Evolutionary conservation across 2,329 filamentous ascomycete species (phyloP), one percentile per base, ranked within the genome.

Genomic region (Cadophora sp.): DNA sequence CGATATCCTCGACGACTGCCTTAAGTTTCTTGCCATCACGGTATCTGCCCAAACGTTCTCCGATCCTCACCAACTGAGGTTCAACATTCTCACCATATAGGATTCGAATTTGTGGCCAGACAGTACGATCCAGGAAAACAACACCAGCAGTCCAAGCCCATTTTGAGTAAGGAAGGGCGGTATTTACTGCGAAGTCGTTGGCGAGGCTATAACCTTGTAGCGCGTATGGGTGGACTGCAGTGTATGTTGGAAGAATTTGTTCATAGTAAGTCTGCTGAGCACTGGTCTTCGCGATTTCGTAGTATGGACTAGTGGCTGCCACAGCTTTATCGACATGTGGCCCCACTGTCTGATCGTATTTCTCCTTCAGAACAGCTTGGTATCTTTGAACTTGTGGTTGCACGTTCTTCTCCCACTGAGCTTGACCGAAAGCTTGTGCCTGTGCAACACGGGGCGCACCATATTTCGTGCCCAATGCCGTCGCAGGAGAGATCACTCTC

Each of bases 21-120:
- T 89, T 85, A 26, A 91, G 74, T 73, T 87, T 89, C 77, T 87
- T 88, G 24, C 87, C 87, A 74, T 87, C 84, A 26, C 84, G 80
- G 67, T 94, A 92, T 59, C 91, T 85, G 50, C 94, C 94, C 12
- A 99, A 86, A 56, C 94, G 90, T 81, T 97, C 92, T 14, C 93
- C 92, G 75, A 99, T 98, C 75, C 94, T 93, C 66, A 95, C 87
- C 16, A 99, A 85, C 80, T 99, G 97, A 16, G 97, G 97, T 81
- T 98, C 94, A 3, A 99, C 94, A 74, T 97, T 97, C 76, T 97
- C 90, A 12, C 90, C 87, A 76, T 98, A 98, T 5, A 97, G 82
- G 16, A 92, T 85, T 29, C 91, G 89, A 12, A 97, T 71, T 72
- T 91, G 90, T 1, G 95, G 95, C 91, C 92, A 96, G 19, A 98